Evolutionary conservation across 2,329 filamentous ascomycete species (phyloP), one percentile per base, ranked within the genome.

Genomic region (Penicillium sumatraense): DNA sequence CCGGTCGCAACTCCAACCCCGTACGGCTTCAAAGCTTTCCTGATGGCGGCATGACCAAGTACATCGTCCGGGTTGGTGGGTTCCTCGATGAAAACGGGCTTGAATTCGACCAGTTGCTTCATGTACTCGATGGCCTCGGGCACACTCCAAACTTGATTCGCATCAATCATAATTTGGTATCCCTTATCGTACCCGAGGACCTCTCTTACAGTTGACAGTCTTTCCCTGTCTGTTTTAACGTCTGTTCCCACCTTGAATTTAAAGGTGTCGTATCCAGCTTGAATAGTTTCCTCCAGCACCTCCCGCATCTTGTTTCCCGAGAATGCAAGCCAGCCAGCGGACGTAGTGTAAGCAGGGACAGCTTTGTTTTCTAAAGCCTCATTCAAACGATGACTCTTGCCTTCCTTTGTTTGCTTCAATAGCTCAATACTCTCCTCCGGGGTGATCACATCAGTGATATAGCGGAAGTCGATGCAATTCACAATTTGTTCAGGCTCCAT

Each of bases 401-500:
- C 47, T 23, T 40, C 31, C 16, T 47, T 18, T 23, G 36, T 44
- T 13, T 41, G 7, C 14, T 36, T 31, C 27, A 58, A 16, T 13
- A 58, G 21, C 8, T 31, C 47, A 14, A 55, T 36, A 2, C 35
- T 33, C 21, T 63, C 36, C 16, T 57, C 53, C 0, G 89, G 90
- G 0, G 91, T 96, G 61, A 96, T 81, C 10, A 90, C 91, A 75
- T 96, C 91, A 21, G 89, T 93, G 73, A 96, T 93, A 77, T 96
- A 96, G 49, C 92, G 83, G 79, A 96, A 96, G 77, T 96, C 92
- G 70, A 96, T 92, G 76, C 91, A 92, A 54, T 81, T 76, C 49
- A 96, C 91, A 48, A 95, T 85, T 77, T 96, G 87, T 75, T 93
- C 89, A 0, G 91, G 90, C 3, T 83, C 87, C 89, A 96, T 93